Evolutionary conservation across 2,329 filamentous ascomycete species (phyloP).

Genomic region (Grosmannia huntii): DNA sequence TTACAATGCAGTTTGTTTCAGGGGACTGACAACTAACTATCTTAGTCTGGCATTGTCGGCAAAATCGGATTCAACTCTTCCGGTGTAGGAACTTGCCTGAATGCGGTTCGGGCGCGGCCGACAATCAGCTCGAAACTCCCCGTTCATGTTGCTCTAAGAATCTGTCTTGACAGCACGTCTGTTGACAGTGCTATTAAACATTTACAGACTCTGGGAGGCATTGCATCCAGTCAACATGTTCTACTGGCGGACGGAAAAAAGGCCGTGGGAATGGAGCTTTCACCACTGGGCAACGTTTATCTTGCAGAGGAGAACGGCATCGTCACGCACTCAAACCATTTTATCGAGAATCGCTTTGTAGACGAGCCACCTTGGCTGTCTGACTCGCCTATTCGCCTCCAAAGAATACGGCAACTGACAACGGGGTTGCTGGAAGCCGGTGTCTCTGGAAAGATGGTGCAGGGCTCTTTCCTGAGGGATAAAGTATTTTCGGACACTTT

Average conservation of each 20-base stretch:
- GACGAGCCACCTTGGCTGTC: neutral
- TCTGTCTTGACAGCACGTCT: neutral
- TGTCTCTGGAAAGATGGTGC: neutral
- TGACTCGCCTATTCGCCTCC: neutral
- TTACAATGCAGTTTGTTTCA: too few relatives aligned
- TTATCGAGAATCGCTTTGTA: neutral
- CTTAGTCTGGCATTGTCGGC: conserved; percentile 45
- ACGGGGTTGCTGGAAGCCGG: neutral
- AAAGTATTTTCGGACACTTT: neutral
- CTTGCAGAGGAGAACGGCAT: neutral
- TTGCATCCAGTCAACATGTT: neutral
- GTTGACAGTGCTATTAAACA: neutral
- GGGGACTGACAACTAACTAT: neutral
- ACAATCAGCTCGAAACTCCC: conserved; percentile 38
- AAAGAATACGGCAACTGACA: neutral
- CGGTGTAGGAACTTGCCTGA: conserved; percentile 47
- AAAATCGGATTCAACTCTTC: conserved; percentile 52
- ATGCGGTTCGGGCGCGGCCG: conserved; percentile 47
- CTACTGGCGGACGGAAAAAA: conserved; percentile 1
- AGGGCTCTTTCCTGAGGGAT: neutral
- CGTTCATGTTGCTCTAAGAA: conserved; percentile 28
- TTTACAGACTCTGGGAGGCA: neutral
- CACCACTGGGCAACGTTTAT: neutral
- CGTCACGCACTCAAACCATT: neutral
- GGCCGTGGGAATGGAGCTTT: neutral